phyloP scores from a whole-genome alignment of 768 basidiomycete species.

The Boletus speciosus region DNA sequence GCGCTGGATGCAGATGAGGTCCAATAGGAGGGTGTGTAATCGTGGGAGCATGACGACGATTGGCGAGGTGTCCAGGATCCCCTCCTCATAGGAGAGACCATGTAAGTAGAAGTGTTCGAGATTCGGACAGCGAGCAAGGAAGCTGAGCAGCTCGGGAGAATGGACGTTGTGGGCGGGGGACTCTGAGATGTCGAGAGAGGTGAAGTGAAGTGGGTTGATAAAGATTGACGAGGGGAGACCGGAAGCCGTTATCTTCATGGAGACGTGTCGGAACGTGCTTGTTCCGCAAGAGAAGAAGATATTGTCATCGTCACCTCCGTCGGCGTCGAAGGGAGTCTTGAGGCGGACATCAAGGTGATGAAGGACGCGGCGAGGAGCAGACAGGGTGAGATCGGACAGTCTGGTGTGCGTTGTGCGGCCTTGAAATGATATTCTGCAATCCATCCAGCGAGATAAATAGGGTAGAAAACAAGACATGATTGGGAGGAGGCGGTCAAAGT shows the following conservation, averaged over 20 bases:
- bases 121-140: constrained; percentile 58
- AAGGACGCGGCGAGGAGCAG: constrained; percentile 18
- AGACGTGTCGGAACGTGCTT: constrained; percentile 34
- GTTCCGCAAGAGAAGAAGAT: constrained; percentile 34
- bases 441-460: constrained; percentile 55
- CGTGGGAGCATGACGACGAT: constrained; percentile 52
- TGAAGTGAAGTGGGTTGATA: constrained; percentile 52
- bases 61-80: constrained; percentile 25
- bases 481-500: constrained; percentile 53
- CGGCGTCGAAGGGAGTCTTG: constrained; percentile 21
- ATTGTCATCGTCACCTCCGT: constrained; percentile 18
- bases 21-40: constrained; percentile 55
- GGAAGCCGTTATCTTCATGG: constrained; percentile 49
- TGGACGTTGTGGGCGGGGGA: constrained; percentile 38
- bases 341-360: constrained; percentile 30
- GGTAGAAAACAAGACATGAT: constrained; percentile 62
- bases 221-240: constrained; percentile 45
- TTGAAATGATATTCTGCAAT: constrained; percentile 44
- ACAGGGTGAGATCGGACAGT: constrained; percentile 21
- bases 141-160: constrained; percentile 51
- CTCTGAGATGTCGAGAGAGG: constrained; percentile 57
- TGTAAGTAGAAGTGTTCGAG: constrained; percentile 57
- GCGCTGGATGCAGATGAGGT: constrained; percentile 59
- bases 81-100: constrained; percentile 50
- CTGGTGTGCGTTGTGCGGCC: constrained; percentile 28